phyloP scores from a whole-genome alignment of 371 early-diverging fungal species.

The Haplosporangium sp. region DNA sequence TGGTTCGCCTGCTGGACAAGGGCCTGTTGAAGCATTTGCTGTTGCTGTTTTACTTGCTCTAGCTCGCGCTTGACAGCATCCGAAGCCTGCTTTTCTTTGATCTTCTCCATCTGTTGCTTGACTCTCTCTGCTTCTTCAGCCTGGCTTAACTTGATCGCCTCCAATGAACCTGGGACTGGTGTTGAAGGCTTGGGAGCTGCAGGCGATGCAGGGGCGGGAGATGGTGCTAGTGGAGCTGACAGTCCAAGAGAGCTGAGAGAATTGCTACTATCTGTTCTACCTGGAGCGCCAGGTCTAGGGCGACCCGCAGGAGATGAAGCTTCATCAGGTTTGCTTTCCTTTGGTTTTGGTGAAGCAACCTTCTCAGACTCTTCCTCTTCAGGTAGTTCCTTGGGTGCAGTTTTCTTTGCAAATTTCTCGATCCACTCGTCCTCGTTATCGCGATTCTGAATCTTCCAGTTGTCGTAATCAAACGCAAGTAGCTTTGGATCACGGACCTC shows the following conservation, averaged over 20 bases:
- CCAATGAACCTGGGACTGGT: slow-evolving; percentile 47
- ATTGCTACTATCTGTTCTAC: slow-evolving; percentile 44
- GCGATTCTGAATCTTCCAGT: slow-evolving; percentile 56
- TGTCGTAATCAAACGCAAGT: slow-evolving; percentile 56
- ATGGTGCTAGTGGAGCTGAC: slow-evolving; percentile 32
- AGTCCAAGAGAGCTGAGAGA: slow-evolving; percentile 40
- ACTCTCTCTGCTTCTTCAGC: slow-evolving; percentile 51
- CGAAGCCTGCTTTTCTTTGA: slow-evolving; percentile 42
- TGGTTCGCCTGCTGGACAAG: slow-evolving; percentile 52
- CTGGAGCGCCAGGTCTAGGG: slow-evolving; percentile 48
- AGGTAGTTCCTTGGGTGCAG: slow-evolving; percentile 32
- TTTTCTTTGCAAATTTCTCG: slow-evolving; percentile 45
- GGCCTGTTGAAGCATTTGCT: slow-evolving; percentile 46
- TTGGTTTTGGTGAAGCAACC: slow-evolving; percentile 49
- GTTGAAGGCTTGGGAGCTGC: slow-evolving; percentile 31
- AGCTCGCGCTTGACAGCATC: slow-evolving; percentile 48
- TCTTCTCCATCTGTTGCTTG: slow-evolving; percentile 49
- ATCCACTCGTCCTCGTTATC: slow-evolving; percentile 58
- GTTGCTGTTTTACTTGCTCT: slow-evolving; percentile 47
- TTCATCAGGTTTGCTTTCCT: slow-evolving; percentile 24
- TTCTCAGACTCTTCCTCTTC: slow-evolving; percentile 50
- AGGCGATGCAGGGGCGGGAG: slow-evolving; percentile 31
- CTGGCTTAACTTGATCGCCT: slow-evolving; percentile 40
- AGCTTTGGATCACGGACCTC: slow-evolving; percentile 59
- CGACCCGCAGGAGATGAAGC: slow-evolving; percentile 46